These are phyloP conservation scores for Fagus sylvatica DNA, from an alignment of 306 rosid species.

Conservation along the genomic window DNA sequence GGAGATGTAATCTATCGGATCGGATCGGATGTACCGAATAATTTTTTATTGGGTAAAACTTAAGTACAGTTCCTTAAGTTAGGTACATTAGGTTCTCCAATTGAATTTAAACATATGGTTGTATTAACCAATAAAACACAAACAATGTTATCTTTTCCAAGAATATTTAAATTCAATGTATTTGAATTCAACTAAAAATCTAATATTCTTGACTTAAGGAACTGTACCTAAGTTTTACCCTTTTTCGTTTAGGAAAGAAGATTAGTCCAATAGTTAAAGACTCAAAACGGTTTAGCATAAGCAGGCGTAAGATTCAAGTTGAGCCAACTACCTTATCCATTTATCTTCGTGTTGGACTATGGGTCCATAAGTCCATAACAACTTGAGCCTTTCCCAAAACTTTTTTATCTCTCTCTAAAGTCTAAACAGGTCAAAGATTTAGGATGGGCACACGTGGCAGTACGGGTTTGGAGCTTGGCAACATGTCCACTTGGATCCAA, in stretches of 20 bases:
- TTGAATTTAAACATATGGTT: too few species aligned
- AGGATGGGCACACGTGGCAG: slow-evolving; percentile 31
- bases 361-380: not conserved
- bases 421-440: slow-evolving; percentile 29
- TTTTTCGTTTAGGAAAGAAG: not conserved
- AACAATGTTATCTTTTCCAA: too few species aligned
- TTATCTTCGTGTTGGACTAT: slow-evolving; percentile 3
- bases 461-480: slow-evolving; percentile 38
- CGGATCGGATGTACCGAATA: too few species aligned
- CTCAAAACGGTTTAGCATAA: slow-evolving; percentile 19
- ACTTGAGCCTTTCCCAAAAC: not conserved
- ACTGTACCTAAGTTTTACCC: too few species aligned
- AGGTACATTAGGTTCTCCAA: too few species aligned
- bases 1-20: too few species aligned
- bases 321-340: slow-evolving; percentile 29
- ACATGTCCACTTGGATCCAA: slow-evolving; percentile 38
- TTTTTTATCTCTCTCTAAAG: not conserved
- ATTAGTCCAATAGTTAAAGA: not conserved
- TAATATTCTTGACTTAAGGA: too few species aligned
- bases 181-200: too few species aligned
- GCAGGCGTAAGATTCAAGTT: slow-evolving; percentile 13
- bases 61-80: too few species aligned
- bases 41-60: too few species aligned
- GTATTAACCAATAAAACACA: too few species aligned
- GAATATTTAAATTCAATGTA: too few species aligned